Conservation (phyloP, 2,329 filamentous ascomycete species). For the Raffaelea albimanens region DNA sequence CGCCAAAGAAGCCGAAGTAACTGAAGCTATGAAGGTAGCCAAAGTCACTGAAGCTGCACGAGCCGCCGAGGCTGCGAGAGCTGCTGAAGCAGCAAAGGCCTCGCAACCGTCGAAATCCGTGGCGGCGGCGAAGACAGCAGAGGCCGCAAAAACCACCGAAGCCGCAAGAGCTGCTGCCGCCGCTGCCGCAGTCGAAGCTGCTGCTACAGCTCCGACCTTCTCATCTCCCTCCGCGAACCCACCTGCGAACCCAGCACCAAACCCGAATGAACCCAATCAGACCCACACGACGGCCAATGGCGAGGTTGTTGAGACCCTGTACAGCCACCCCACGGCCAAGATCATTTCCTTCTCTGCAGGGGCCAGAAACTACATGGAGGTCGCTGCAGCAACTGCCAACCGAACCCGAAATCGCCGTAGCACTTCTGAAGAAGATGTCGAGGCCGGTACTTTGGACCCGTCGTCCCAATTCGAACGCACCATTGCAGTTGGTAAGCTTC, state of each 20-base stretch:
- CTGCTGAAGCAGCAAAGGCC: background rate
- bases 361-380: conserved; percentile 20
- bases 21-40: background rate
- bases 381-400: conserved; percentile 19
- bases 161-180: no score
- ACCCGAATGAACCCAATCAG: background rate
- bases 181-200: no score
- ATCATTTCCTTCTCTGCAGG: conserved; percentile 48
- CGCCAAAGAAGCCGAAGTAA: background rate
- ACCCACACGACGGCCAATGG: conserved; percentile 5
- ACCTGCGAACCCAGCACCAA: background rate
- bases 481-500: conserved; percentile 59
- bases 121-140: background rate
- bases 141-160: background rate
- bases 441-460: conserved; percentile 61
- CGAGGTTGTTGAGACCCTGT: conserved; percentile 56
- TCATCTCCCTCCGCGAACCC: background rate
- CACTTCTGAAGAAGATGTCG: conserved; percentile 26
- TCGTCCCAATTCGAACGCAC: conserved; percentile 69
- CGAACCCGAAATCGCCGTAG: conserved; percentile 11
- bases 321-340: conserved; percentile 62
- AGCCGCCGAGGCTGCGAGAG: background rate
- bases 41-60: background rate
- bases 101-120: no score
- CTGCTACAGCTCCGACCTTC: no score